Conservation (phyloP, 1,139 yeast species). For the Arxiozyma bovina region DNA sequence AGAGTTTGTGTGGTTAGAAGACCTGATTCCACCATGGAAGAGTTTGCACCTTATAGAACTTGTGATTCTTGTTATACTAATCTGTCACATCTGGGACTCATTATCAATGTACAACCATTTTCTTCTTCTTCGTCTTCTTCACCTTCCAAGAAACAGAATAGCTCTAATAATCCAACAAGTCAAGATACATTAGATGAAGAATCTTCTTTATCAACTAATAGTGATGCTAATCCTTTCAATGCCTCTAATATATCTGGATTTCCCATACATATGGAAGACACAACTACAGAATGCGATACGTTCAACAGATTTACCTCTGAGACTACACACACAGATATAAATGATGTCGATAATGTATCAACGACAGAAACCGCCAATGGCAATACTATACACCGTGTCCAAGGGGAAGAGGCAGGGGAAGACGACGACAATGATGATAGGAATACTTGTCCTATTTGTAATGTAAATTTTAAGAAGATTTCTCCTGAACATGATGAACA, state of each 20-base stretch:
- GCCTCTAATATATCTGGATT: neutral
- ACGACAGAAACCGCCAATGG: neutral
- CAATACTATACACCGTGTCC: neutral
- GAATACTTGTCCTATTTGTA: constrained; percentile 53
- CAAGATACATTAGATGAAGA: neutral
- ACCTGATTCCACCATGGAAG: constrained; percentile 47
- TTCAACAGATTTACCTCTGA: neutral
- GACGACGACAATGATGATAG: constrained; percentile 52
- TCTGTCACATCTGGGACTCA: constrained; percentile 21
- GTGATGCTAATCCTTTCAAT: neutral
- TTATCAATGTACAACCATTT: constrained; percentile 4
- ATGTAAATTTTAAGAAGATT: constrained; percentile 30
- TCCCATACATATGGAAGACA: constrained; percentile 1
- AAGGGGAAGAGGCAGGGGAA: constrained; percentile 3
- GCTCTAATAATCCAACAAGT: neutral
- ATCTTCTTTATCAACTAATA: neutral
- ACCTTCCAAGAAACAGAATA: neutral
- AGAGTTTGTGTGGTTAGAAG: constrained; percentile 52
- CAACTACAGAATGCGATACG: neutral
- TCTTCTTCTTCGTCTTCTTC: neutral
- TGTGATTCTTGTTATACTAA: constrained; percentile 28
- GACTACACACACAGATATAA: neutral
- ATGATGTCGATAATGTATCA: neutral
- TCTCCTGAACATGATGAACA: constrained; percentile 30
- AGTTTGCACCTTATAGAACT: constrained; percentile 42